A percentile compares a stretch with the other conserved stretches of the same genome.
Evolutionary conservation across 2,329 filamentous ascomycete genomes (phyloP).

Genomic region (Cyclaneusma minus): DNA sequence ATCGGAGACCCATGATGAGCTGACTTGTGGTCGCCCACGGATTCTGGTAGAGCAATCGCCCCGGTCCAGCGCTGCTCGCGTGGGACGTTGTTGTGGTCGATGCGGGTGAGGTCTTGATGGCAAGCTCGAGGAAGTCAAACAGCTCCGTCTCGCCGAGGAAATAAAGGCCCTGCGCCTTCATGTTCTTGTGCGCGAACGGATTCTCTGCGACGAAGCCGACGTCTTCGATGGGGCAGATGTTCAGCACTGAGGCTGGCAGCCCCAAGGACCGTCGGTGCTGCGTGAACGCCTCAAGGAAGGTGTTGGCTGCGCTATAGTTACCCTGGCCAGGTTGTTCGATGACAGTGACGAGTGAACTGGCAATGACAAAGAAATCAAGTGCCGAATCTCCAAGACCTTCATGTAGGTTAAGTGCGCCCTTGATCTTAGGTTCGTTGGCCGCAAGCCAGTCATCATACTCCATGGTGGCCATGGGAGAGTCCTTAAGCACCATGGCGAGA

Average conservation of each 20-base stretch:
- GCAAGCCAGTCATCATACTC: slow-evolving; percentile 28
- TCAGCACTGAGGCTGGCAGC: slow-evolving; percentile 29
- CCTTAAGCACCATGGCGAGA: slow-evolving; percentile 15
- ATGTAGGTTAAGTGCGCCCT: slow-evolving; percentile 38
- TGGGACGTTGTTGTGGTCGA: not conserved
- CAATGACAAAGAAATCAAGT: slow-evolving; percentile 33
- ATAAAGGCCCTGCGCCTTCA: slow-evolving; percentile 10
- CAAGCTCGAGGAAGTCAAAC: slow-evolving; percentile 4
- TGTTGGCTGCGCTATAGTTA: slow-evolving; percentile 35
- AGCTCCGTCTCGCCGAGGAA: slow-evolving; percentile 4
- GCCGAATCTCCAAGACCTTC: slow-evolving; percentile 21
- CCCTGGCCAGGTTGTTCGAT: slow-evolving; percentile 18
- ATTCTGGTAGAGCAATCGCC: no score
- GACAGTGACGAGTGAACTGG: slow-evolving; percentile 28
- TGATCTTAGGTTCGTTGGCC: slow-evolving; percentile 33
- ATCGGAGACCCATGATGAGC: slow-evolving; percentile 2
- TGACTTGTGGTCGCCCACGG: no score
- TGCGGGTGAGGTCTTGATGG: slow-evolving; percentile 2
- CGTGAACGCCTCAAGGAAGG: slow-evolving; percentile 26
- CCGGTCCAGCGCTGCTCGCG: no score
- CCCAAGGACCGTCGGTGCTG: slow-evolving; percentile 23
- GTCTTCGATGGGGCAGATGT: slow-evolving; percentile 33
- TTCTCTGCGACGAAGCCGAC: slow-evolving; percentile 20
- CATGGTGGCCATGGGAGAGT: slow-evolving; percentile 22
- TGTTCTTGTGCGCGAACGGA: slow-evolving; percentile 7